Evolutionary conservation across 23 red algal species (phyloP).

Genomic region (Gracilaria vermiculophylla): DNA sequence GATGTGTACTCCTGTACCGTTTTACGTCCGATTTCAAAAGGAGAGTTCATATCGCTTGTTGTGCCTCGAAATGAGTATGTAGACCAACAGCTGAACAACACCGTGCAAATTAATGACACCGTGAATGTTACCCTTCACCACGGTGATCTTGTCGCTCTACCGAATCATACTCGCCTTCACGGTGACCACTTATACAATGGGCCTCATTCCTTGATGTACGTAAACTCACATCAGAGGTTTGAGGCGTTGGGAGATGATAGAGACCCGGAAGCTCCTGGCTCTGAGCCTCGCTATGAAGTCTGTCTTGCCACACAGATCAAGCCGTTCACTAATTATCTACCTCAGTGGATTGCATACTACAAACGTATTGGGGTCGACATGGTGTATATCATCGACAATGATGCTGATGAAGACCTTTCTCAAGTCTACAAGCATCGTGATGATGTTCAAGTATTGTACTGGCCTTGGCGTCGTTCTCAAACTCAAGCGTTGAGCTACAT

Average conservation of each 20-base stretch:
- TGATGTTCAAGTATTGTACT: slow-evolving; percentile 23
- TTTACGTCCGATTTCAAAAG: not conserved
- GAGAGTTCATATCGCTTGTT: not conserved
- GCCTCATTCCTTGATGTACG: not conserved
- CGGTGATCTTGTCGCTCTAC: slow-evolving; percentile 6
- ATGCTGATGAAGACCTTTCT: slow-evolving; percentile 12
- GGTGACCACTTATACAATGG: not conserved
- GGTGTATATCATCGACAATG: slow-evolving; percentile 24
- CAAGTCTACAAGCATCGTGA: not conserved
- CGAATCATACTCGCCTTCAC: not conserved
- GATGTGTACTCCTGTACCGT: not conserved
- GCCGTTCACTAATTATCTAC: slow-evolving; percentile 6
- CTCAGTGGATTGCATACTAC: slow-evolving; percentile 12
- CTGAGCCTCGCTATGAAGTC: not conserved
- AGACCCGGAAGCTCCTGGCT: not conserved
- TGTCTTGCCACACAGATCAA: slow-evolving; percentile 19
- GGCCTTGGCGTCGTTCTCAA: slow-evolving; percentile 31
- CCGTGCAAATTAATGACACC: not conserved
- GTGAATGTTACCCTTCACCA: slow-evolving; percentile 11
- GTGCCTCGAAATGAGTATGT: not conserved
- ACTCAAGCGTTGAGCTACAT: not conserved
- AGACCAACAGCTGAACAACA: slow-evolving; percentile 1
- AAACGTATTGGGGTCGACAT: slow-evolving; percentile 18
- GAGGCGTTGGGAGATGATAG: not conserved
- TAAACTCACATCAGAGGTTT: not conserved